Conservation (phyloP, 2,329 filamentous ascomycete genomes). For the Diaporthe citrichinensis region DNA sequence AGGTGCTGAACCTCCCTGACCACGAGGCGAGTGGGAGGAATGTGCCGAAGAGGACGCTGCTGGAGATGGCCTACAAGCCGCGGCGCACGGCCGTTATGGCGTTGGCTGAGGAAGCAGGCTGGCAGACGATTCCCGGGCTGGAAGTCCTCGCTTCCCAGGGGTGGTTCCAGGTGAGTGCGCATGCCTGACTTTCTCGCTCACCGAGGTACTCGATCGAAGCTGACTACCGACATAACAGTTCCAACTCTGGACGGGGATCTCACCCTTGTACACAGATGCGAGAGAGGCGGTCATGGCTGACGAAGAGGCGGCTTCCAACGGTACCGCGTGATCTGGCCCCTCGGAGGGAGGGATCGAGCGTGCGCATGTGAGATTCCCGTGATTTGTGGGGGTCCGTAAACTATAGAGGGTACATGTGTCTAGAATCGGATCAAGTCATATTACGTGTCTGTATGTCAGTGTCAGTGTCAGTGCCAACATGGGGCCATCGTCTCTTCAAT, state of each 20-base stretch:
- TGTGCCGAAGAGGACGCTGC: constrained; percentile 69
- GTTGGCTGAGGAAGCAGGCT: constrained; percentile 82
- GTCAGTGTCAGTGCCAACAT: not conserved
- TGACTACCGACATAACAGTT: constrained; percentile 65
- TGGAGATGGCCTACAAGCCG: constrained; percentile 99
- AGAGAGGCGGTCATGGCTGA: constrained; percentile 70
- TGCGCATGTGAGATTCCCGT: not conserved
- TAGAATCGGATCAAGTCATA: constrained; percentile 6
- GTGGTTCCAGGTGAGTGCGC: constrained; percentile 80
- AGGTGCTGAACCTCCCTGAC: constrained; percentile 60
- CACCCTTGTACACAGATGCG: constrained; percentile 78
- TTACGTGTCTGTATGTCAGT: constrained; percentile 9
- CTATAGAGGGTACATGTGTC: not conserved
- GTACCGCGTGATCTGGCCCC: not conserved
- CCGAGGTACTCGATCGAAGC: constrained; percentile 41
- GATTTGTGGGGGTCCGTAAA: not conserved
- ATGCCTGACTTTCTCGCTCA: not conserved
- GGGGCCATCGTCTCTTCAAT: constrained; percentile 5
- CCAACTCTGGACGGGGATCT: constrained; percentile 87
- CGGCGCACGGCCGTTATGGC: constrained; percentile 86
- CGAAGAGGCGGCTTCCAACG: constrained; percentile 39
- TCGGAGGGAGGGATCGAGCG: not conserved
- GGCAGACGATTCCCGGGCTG: constrained; percentile 87
- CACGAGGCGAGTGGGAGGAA: constrained; percentile 51
- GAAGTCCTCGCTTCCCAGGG: constrained; percentile 93